Evolutionary conservation across 1,139 yeast species (phyloP).

Genomic region (Yarrowia galli): DNA sequence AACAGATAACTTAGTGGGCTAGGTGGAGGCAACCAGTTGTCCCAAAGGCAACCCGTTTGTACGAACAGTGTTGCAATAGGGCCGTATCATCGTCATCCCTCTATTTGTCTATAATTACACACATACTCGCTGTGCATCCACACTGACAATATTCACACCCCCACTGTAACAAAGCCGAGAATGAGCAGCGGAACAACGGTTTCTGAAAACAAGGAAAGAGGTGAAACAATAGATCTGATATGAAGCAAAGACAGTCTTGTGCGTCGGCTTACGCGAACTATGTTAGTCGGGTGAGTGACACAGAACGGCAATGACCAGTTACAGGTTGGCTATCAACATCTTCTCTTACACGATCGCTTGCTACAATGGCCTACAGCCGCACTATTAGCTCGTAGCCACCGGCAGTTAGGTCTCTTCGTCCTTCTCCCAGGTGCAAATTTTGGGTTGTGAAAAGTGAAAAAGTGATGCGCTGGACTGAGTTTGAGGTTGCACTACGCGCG

Average conservation of each 20-base stretch:
- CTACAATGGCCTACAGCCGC: constrained; percentile 12
- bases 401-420: neutral
- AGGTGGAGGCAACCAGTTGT: no score
- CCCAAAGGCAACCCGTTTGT: no score
- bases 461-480: constrained; percentile 12
- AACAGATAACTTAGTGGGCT: neutral
- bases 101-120: no score
- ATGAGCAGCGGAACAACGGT: neutral
- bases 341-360: constrained; percentile 11
- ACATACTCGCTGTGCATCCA: no score
- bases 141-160: no score
- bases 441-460: constrained; percentile 18
- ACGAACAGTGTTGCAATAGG: no score
- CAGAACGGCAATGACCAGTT: no score
- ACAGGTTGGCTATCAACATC: no score
- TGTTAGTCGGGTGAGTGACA: no score
- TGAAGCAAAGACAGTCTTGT: constrained; percentile 16
- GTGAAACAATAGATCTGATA: constrained; percentile 27
- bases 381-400: neutral
- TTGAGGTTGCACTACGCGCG: neutral
- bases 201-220: neutral
- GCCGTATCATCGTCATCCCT: no score
- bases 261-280: neutral
- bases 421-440: constrained; percentile 7
- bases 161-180: neutral